A percentile compares a stretch with the other conserved stretches of the same genome.
phyloP scores from a whole-genome alignment of 1,284 basidiomycete genomes.

The Hymenochaete sp. region DNA sequence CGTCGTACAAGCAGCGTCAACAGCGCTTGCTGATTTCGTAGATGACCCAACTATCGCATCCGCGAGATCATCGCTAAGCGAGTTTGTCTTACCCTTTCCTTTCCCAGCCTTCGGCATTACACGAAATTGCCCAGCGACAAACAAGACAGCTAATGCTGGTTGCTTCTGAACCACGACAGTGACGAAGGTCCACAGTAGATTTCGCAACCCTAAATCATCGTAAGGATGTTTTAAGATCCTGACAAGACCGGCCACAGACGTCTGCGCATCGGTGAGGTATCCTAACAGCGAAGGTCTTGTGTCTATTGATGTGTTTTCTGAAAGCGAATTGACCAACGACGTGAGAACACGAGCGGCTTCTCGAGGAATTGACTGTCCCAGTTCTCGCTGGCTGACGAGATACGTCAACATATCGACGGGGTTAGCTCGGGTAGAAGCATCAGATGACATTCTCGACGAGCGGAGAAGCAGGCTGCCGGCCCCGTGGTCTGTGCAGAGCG shows the following conservation, averaged over 20 bases:
- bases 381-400: conserved; percentile 54
- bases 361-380: conserved; percentile 48
- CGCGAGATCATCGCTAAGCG: conserved; percentile 19
- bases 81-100: conserved; percentile 29
- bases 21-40: conserved; percentile 40
- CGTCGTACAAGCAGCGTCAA: conserved; percentile 58
- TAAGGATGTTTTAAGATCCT: conserved; percentile 64
- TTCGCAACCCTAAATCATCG: conserved; percentile 58
- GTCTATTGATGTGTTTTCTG: conserved; percentile 39
- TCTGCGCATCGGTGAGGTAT: conserved; percentile 64
- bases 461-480: conserved; percentile 43
- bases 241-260: conserved; percentile 51
- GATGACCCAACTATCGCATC: conserved; percentile 21
- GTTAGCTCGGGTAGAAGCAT: conserved; percentile 42
- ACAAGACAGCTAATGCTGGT: conserved; percentile 77
- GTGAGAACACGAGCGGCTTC: conserved; percentile 61
- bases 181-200: conserved; percentile 78
- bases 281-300: conserved; percentile 62
- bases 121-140: conserved; percentile 66
- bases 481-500: conserved; percentile 52
- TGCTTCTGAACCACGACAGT: conserved; percentile 77
- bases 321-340: conserved; percentile 58
- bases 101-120: conserved; percentile 34
- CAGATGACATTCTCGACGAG: no score
- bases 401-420: conserved; percentile 63